These are phyloP conservation scores for Abrus pulchellus DNA, from an alignment of 306 rosid species.

Conservation along the genomic window DNA sequence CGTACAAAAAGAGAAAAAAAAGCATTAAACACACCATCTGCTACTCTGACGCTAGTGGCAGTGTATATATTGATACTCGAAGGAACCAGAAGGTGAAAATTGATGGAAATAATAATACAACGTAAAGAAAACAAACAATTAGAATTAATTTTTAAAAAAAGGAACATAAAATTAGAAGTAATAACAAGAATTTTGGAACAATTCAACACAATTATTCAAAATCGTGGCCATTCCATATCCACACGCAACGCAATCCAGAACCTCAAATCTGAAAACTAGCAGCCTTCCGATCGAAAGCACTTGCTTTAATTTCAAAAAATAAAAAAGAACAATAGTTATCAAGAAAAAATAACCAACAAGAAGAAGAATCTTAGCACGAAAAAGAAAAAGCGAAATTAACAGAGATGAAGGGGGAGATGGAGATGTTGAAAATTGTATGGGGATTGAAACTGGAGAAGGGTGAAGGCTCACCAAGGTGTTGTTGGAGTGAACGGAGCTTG, in stretches of 20 bases:
- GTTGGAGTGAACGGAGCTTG: constrained; percentile 43
- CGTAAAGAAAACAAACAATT: background rate
- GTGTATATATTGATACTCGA: background rate
- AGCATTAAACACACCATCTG: background rate
- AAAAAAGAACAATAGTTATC: background rate
- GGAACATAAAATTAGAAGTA: background rate
- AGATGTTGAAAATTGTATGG: background rate
- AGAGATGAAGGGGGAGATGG: background rate
- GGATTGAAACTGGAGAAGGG: background rate
- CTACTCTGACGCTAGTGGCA: background rate
- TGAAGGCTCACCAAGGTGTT: constrained; percentile 22
- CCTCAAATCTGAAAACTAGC: constrained; percentile 18
- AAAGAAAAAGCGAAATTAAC: constrained; percentile 7
- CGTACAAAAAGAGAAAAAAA: background rate
- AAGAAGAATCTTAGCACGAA: constrained; percentile 1
- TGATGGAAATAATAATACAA: background rate
- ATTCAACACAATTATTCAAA: background rate
- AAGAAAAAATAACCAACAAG: no score
- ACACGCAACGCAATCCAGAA: constrained; percentile 6
- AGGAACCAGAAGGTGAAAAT: constrained; percentile 5
- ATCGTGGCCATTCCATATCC: background rate
- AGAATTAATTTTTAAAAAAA: background rate
- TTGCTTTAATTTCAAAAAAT: background rate
- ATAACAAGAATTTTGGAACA: background rate
- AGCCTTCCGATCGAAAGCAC: background rate